Percentiles rank a stretch among this genome's conserved stretches.
These are phyloP conservation scores for Ampelomyces quisqualis DNA, from an alignment of 2,329 filamentous ascomycete genomes.

Conservation along the genomic window DNA sequence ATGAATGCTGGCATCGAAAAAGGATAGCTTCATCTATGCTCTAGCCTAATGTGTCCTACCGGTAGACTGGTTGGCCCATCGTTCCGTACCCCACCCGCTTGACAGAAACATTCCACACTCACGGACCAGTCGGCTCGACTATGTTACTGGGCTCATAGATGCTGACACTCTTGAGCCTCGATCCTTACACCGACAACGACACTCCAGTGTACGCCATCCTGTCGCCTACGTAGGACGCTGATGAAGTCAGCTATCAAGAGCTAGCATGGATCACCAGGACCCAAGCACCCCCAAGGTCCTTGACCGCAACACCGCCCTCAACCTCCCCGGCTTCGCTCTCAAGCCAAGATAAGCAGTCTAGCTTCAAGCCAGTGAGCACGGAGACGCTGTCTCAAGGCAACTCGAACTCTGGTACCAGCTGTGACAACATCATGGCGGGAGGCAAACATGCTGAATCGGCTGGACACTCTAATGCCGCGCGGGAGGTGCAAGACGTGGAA, in stretches of 20 bases:
- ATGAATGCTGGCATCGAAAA: neutral
- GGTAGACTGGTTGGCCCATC: too few relatives aligned
- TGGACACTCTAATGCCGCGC: constrained; percentile 19
- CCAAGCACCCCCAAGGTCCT: constrained; percentile 7
- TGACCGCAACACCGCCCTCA: neutral
- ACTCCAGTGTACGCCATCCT: constrained; percentile 26
- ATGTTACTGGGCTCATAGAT: constrained; percentile 31
- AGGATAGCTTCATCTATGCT: constrained; percentile 4
- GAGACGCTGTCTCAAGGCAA: constrained; percentile 22
- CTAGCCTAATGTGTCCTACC: constrained; percentile 2
- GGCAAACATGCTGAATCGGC: constrained; percentile 16
- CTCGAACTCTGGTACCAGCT: constrained; percentile 1
- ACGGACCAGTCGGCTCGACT: too few relatives aligned
- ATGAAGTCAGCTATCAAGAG: constrained; percentile 21
- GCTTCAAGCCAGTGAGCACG: constrained; percentile 18
- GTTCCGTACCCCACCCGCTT: too few relatives aligned
- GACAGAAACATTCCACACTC: too few relatives aligned
- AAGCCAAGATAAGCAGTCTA: constrained; percentile 11
- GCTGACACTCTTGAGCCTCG: constrained; percentile 23
- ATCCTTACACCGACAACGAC: constrained; percentile 24
- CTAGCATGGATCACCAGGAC: constrained; percentile 20
- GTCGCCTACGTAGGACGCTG: constrained; percentile 23
- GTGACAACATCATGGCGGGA: constrained; percentile 14
- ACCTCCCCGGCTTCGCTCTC: constrained; percentile 3
- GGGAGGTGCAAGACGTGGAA: constrained; percentile 12